Base-by-base conservation (phyloP, 2,329 filamentous ascomycete species). In the Ceratocystiopsis brevicomis region DNA sequence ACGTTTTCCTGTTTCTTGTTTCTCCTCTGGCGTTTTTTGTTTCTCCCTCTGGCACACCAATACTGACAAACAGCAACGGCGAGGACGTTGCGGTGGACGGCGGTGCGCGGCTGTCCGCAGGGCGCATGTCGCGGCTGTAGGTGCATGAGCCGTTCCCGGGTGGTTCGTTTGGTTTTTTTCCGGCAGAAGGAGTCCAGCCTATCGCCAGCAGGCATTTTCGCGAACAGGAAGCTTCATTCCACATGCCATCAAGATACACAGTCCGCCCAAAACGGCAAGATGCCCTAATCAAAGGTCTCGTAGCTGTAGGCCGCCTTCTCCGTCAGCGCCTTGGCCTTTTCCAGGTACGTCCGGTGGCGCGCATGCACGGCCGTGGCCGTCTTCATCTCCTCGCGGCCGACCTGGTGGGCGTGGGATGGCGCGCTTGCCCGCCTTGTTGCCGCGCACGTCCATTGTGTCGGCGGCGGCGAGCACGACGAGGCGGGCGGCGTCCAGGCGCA, bases 401-500 rank as follows among this genome's bases (percentile, higher is more conserved):
- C 66, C 64, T 90, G 83, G 59, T 83, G 67, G 51, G 86, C 61
- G 59, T 92, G 88, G 46, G 95, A 98, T 98, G 59, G 96, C 85
- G 60, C 81, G 86, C 48, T 95, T 72, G 0, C 87, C 85, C 51
- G 76, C 74, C 67, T 95, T 96, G 52, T 88, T 82, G 52, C 88
- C 80, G 17, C 78, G 72, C 51, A 81, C 73, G 62, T 98, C 90
- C 65, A 96, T 95, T 64, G 84, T 85, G 61, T 92, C 81, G 46
- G 90, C 90, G 1, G 90, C 90, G 61, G 96, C 94, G 49, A 94
- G 76, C 9, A 96, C 88, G 37, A 90, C 64, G 6, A 96, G 73
- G 30, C 90, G 81, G 0, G 87, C 84, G 1, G 86, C 76, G 59
- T 96, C 88, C 55, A 96, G 93, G 57, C 96, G 87, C 52, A 96